Percentiles rank a stretch among this genome's conserved stretches.
phyloP scores from a whole-genome alignment of 2,329 filamentous ascomycete species.

The Ophiocordyceps polyrhachis-furcata region DNA sequence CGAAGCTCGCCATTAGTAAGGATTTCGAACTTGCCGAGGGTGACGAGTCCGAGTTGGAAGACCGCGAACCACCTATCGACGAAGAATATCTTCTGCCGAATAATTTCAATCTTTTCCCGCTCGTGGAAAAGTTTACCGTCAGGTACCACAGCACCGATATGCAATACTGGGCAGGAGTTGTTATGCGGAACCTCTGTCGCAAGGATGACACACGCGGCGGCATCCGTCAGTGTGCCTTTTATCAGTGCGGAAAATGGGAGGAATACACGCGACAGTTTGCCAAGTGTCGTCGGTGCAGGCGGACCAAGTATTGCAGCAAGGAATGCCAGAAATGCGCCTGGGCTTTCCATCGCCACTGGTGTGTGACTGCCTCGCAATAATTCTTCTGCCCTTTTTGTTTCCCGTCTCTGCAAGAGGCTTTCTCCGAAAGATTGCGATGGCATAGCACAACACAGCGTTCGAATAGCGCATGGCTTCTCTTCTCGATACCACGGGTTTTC shows the following conservation, averaged over 20 bases:
- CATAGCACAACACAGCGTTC: slow-evolving; percentile 24
- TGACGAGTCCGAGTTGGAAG: slow-evolving; percentile 23
- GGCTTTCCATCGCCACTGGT: slow-evolving; percentile 98
- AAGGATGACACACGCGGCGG: slow-evolving; percentile 92
- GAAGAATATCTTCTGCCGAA: slow-evolving; percentile 85
- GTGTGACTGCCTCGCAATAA: slow-evolving; percentile 51
- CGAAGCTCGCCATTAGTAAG: slow-evolving; percentile 72
- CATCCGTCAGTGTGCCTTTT: slow-evolving; percentile 94
- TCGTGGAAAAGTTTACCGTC: slow-evolving; percentile 96
- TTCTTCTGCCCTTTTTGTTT: background rate
- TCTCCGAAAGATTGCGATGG: slow-evolving; percentile 13
- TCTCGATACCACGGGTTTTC: slow-evolving; percentile 25
- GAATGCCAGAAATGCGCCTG: slow-evolving; percentile 98
- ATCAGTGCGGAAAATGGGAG: slow-evolving; percentile 97
- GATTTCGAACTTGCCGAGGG: slow-evolving; percentile 68
- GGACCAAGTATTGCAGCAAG: slow-evolving; percentile 99
- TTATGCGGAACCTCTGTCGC: slow-evolving; percentile 95
- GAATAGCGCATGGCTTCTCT: slow-evolving; percentile 20
- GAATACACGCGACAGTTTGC: slow-evolving; percentile 92
- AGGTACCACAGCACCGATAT: slow-evolving; percentile 90
- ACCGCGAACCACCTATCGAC: slow-evolving; percentile 43
- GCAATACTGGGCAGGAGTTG: slow-evolving; percentile 98
- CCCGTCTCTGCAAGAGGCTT: slow-evolving; percentile 9
- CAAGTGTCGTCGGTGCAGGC: slow-evolving; percentile 86
- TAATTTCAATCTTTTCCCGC: slow-evolving; percentile 94